Evolutionary conservation across 495 filamentous ascomycete genomes (phyloP), one percentile per base, ranked within the genome.

Genomic region (Recurvomyces mirabilis): DNA sequence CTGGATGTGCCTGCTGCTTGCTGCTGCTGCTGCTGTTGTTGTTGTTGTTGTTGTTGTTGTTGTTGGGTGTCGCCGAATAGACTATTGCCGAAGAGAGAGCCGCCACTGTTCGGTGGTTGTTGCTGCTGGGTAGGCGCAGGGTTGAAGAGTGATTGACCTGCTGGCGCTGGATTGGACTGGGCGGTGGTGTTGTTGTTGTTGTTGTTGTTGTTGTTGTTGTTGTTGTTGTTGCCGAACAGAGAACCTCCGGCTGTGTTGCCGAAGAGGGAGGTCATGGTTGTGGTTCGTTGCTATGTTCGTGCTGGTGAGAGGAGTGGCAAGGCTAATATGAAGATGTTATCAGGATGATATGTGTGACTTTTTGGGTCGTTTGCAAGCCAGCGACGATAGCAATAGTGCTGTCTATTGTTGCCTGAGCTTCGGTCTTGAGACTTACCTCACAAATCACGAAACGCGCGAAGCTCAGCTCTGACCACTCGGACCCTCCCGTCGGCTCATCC

Each of bases 171-270:
- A 23, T 6, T 26, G 5, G 13, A 53, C 38, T 21, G 62, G 19
- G 4, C 4, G 49, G 52, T 43, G 61, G 57, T 44, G 45, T 26
- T 55, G 42, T 26, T 53, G 53, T 38, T 56, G 52, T 49, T 32
- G 51, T 30, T 54, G 55, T 26, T 48, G 45, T 21, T 39, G 38
- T 30, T 43, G 37, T 26, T 46, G 40, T 34, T 53, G 13, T 28
- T 22, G 7, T 18, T 44, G 31, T 15, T 44, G 41, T 25, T 35
- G 23, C 69, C 67, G 47, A 75, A 73, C 9, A 70, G 59, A 35
- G 68, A 67, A 53, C 65, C 68, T 38, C 47, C 56, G 42, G 46
- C 33, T 37, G 53, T 9, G 24, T 40, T 31, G 17, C 30, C 41
- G 35, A 46, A 46, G 17, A 46, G 18, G 35, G 20, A 18, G 33